Evolutionary conservation across 2,329 filamentous ascomycete species (phyloP), one percentile per base, ranked within the genome.

Genomic region (Didymella arachidicola): DNA sequence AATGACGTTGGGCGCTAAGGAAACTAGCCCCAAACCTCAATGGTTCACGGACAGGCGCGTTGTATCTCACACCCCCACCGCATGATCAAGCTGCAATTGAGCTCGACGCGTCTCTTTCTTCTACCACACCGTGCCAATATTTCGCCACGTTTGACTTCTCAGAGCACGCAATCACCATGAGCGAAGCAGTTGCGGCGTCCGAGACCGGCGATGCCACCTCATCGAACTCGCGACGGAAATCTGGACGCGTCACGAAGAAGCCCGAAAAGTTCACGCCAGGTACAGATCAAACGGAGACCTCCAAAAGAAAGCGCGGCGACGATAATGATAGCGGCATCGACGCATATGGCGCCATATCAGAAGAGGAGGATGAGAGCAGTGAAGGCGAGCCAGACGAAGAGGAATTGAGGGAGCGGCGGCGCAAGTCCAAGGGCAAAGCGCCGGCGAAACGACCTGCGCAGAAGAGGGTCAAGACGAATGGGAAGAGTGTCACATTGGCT

Each of bases 391-490:
- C 75, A 14, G 76, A 78, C 52, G 75, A 77, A 44, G 76, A 79
- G 58, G 77, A 79, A 60, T 41, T 77, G 59, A 72, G 68, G 48
- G 75, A 76, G 53, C 71, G 69, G 51, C 67, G 69, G 60, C 70
- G 71, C 57, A 76, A 70, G 63, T 72, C 64, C 60, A 74, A 72
- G 61, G 61, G 59, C 62, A 74, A 72, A 49, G 51, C 60, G 8
- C 41, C 62, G 34, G 67, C 64, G 11, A 70, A 65, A 51, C 72
- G 82, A 44, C 81, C 82, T 10, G 76, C 73, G 36, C 71, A 76
- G 64, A 85, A 85, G 62, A 82, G 87, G 72, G 77, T 82, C 38
- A 87, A 84, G 73, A 83, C 83, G 27, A 81, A 83, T 63, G 80
- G 81, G 49, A 80, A 82, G 59, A 80, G 77, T 10, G 64, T 78